phyloP scores from a whole-genome alignment of 208 protist species.

The Balamuthia mandrillaris region DNA sequence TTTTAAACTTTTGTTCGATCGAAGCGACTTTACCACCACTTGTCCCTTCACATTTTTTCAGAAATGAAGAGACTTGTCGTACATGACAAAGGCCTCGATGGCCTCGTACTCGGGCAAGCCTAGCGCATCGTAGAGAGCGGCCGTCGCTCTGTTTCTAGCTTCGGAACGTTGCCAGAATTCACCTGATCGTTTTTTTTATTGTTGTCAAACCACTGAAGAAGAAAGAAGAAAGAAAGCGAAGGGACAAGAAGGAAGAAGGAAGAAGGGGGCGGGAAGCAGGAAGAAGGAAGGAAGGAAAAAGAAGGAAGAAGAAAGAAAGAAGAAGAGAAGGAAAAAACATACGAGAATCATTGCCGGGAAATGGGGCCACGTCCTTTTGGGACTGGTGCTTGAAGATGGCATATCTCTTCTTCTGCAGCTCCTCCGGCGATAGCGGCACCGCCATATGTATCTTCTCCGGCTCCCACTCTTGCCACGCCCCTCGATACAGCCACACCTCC shows the following conservation, averaged over 20 bases:
- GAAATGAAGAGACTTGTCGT: slow-evolving; percentile 13
- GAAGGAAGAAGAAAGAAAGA: slow-evolving; percentile 33
- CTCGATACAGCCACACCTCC: slow-evolving; percentile 68
- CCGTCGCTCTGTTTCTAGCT: slow-evolving; percentile 54
- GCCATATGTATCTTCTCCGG: slow-evolving; percentile 57
- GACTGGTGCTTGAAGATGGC: slow-evolving; percentile 72
- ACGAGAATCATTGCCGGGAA: slow-evolving; percentile 63
- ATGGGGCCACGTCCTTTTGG: slow-evolving; percentile 72
- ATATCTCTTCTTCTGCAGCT: slow-evolving; percentile 59
- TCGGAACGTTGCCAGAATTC: slow-evolving; percentile 68
- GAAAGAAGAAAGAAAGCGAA: background rate
- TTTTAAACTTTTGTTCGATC: no score
- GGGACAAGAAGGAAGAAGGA: background rate
- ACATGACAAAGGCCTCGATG: slow-evolving; percentile 43
- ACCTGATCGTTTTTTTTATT: no score
- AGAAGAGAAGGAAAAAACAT: slow-evolving; percentile 33
- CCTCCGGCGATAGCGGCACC: slow-evolving; percentile 54
- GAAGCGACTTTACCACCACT: no score
- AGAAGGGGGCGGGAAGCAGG: background rate
- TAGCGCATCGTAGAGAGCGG: slow-evolving; percentile 47
- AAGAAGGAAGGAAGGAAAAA: background rate
- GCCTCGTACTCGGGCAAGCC: slow-evolving; percentile 56
- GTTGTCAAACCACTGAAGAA: background rate
- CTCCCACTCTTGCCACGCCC: slow-evolving; percentile 74
- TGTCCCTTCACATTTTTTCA: no score